These are phyloP conservation scores for Fusarium sarcochroum DNA, from an alignment of 2,329 filamentous ascomycete genomes.

Conservation along the genomic window DNA sequence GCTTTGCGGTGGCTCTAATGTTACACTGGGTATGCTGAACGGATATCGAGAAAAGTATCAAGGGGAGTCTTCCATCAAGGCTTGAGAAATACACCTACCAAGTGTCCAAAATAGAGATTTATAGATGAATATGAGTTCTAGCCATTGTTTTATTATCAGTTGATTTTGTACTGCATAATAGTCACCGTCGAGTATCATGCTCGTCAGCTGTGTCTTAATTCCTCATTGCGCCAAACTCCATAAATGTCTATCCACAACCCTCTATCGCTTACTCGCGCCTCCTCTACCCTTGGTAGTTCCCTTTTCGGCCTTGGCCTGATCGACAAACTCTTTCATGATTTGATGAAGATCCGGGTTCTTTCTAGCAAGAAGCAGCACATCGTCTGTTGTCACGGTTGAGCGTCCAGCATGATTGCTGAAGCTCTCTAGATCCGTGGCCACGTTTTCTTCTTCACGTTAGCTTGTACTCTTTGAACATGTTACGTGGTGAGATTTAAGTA, in stretches of 20 bases:
- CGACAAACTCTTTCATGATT: slow-evolving; percentile 79
- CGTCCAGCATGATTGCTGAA: slow-evolving; percentile 83
- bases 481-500: slow-evolving; percentile 51
- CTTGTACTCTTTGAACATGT: not conserved
- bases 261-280: slow-evolving; percentile 54
- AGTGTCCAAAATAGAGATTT: not conserved
- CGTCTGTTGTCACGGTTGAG: slow-evolving; percentile 83
- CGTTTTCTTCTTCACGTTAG: slow-evolving; percentile 61
- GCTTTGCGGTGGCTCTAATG: slow-evolving; percentile 84
- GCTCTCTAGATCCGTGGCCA: slow-evolving; percentile 69
- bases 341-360: slow-evolving; percentile 88
- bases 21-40: slow-evolving; percentile 72
- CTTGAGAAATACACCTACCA: slow-evolving; percentile 15
- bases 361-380: slow-evolving; percentile 88
- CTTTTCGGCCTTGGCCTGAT: slow-evolving; percentile 67
- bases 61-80: slow-evolving; percentile 51
- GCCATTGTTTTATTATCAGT: not conserved
- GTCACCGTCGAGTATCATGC: not conserved
- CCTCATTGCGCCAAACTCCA: slow-evolving; percentile 33
- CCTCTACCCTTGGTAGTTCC: slow-evolving; percentile 44
- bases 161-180: not conserved
- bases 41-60: slow-evolving; percentile 67
- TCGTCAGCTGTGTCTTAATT: not conserved
- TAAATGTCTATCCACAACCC: slow-evolving; percentile 11
- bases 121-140: not conserved